Conservation (phyloP, 164 flowering plant genomes). For the Paratinospora sagittata region DNA sequence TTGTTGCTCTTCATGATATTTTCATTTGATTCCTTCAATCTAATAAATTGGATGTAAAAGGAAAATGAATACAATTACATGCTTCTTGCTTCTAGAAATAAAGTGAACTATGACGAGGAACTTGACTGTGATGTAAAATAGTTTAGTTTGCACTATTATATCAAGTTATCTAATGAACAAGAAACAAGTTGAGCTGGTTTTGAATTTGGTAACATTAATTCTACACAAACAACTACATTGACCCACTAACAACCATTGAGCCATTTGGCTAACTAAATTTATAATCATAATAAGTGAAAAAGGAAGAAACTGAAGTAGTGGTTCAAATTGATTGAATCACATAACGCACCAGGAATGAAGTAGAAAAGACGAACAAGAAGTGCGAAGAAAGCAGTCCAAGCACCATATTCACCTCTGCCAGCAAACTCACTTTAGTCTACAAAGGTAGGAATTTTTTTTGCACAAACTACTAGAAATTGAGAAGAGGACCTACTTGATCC, state of each 20-base stretch:
- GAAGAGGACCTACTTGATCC: constrained; percentile 59
- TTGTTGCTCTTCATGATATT: no score
- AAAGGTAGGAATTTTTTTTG: neutral
- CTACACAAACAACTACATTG: no score
- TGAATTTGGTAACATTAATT: neutral
- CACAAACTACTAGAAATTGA: neutral
- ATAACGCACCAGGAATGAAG: constrained; percentile 63
- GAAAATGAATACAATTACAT: neutral
- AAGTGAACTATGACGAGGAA: neutral
- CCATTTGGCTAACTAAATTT: neutral
- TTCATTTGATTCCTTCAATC: neutral
- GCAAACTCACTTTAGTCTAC: constrained; percentile 7
- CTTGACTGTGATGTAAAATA: neutral
- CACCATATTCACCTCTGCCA: constrained; percentile 83
- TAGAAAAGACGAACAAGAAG: constrained; percentile 81
- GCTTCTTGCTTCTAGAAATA: neutral
- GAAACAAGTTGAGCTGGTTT: neutral
- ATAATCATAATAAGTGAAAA: neutral
- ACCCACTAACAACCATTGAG: neutral
- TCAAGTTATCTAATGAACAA: neutral
- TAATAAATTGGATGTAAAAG: neutral
- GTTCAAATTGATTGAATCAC: neutral
- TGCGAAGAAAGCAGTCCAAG: constrained; percentile 78
- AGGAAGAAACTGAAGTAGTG: neutral
- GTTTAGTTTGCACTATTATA: neutral